phyloP scores from a whole-genome alignment of 257 asterid species.

The Solanum paucissectum region DNA sequence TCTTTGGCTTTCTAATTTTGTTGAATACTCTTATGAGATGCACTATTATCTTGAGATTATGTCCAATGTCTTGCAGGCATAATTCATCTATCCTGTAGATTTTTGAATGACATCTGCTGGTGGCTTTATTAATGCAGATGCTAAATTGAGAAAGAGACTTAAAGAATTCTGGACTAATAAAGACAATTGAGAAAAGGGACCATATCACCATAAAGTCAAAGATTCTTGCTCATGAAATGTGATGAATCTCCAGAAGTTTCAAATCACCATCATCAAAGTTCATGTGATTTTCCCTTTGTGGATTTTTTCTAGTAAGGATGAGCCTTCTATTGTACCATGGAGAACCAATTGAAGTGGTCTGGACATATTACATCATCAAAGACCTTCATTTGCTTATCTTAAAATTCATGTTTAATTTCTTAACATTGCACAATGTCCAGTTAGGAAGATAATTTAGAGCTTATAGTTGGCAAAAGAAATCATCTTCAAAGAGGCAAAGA shows the following conservation, averaged over 20 bases:
- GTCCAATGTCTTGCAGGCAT: slow-evolving; percentile 11
- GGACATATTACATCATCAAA: slow-evolving; percentile 31
- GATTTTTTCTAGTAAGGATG: slow-evolving; percentile 12
- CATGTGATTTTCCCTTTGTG: slow-evolving; percentile 18
- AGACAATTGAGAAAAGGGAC: slow-evolving; percentile 60
- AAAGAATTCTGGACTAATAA: slow-evolving; percentile 50
- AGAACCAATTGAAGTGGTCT: slow-evolving; percentile 26
- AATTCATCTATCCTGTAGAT: slow-evolving; percentile 15
- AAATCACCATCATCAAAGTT: slow-evolving; percentile 25
- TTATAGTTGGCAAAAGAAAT: slow-evolving; percentile 78
- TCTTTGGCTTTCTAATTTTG: not conserved
- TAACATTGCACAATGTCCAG: slow-evolving; percentile 74
- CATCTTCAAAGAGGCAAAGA: slow-evolving; percentile 77
- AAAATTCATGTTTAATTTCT: slow-evolving; percentile 37
- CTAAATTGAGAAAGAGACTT: slow-evolving; percentile 50
- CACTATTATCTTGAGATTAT: not conserved
- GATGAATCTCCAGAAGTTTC: slow-evolving; percentile 41
- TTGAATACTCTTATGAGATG: not conserved
- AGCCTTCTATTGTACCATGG: not conserved
- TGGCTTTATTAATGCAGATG: slow-evolving; percentile 58
- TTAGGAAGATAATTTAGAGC: slow-evolving; percentile 79
- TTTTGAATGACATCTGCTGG: slow-evolving; percentile 35
- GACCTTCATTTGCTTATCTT: slow-evolving; percentile 13
- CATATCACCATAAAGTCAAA: slow-evolving; percentile 25
- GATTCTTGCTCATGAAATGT: slow-evolving; percentile 21